Evolutionary conservation across 805 yeast species (phyloP).

Genomic region (Candida germanica): DNA sequence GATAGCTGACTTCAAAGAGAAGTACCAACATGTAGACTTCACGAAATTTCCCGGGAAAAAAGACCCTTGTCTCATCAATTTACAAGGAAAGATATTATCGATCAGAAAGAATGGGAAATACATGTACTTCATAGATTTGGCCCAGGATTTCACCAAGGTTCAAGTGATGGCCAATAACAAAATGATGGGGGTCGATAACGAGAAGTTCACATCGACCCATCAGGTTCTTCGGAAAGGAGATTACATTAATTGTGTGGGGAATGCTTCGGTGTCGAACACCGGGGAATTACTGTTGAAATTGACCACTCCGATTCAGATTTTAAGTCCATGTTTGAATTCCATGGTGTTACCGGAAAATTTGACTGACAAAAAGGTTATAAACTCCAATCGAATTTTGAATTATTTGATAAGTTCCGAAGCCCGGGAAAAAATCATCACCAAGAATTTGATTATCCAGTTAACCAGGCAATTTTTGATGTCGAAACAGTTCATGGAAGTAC

Average conservation of each 20-base stretch:
- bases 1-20: conserved; percentile 7
- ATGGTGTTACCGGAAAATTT: conserved; percentile 52
- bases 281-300: conserved; percentile 77
- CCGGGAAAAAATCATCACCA: conserved; percentile 43
- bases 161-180: conserved; percentile 63
- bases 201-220: conserved; percentile 41
- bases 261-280: conserved; percentile 69
- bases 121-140: conserved; percentile 63
- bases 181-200: conserved; percentile 38
- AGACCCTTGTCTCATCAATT: conserved; percentile 3
- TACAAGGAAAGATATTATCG: conserved; percentile 56
- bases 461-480: conserved; percentile 57
- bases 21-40: conserved; percentile 5
- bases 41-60: conserved; percentile 5
- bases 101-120: conserved; percentile 68
- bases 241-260: conserved; percentile 60
- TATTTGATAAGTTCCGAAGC: conserved; percentile 60
- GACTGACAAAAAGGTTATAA: conserved; percentile 52
- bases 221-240: conserved; percentile 66
- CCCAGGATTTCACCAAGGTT: conserved; percentile 55
- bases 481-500: conserved; percentile 71
- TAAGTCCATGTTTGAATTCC: conserved; percentile 59
- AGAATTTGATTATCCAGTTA: conserved; percentile 52
- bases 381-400: conserved; percentile 69
- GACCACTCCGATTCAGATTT: conserved; percentile 44